phyloP scores from a whole-genome alignment of 2,329 filamentous ascomycete genomes.

The Cladosporium sp. region DNA sequence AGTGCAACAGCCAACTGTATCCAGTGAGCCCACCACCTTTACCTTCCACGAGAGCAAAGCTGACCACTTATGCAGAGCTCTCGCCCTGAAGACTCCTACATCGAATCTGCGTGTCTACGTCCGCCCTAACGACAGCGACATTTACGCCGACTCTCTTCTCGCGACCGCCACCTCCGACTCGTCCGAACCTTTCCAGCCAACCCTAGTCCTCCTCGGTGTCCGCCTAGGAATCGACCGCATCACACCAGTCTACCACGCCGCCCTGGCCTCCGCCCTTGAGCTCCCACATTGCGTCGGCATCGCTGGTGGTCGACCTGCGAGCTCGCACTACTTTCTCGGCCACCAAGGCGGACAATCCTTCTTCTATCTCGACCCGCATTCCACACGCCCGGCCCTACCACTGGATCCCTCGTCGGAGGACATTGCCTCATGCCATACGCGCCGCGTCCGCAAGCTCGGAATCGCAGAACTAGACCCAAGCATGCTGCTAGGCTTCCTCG shows the following conservation, averaged over 20 bases:
- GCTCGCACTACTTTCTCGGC: constrained; percentile 74
- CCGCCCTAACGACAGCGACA: constrained; percentile 83
- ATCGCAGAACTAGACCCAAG: constrained; percentile 94
- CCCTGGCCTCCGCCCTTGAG: constrained; percentile 78
- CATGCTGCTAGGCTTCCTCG: constrained; percentile 93
- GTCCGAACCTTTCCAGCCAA: constrained; percentile 71
- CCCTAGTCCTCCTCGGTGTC: constrained; percentile 82
- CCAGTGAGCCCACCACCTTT: constrained; percentile 56
- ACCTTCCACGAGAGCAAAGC: not conserved
- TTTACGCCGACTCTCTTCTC: constrained; percentile 87
- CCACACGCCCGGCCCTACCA: constrained; percentile 71
- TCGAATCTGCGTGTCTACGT: constrained; percentile 75
- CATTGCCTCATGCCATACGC: constrained; percentile 79
- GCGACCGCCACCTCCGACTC: constrained; percentile 61
- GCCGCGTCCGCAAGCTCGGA: constrained; percentile 74
- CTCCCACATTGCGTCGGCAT: constrained; percentile 94
- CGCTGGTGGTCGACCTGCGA: constrained; percentile 87
- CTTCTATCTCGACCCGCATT: constrained; percentile 94
- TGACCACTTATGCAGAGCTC: constrained; percentile 53
- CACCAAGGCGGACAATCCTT: constrained; percentile 67
- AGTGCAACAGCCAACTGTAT: constrained; percentile 93
- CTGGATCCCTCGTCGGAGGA: constrained; percentile 61
- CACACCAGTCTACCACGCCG: constrained; percentile 91
- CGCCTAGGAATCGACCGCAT: constrained; percentile 90
- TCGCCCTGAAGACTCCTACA: constrained; percentile 62